Percentiles rank a stretch among this genome's conserved stretches.
Conservation (phyloP, 108 stramenopile species). For the Discostella pseudostelligera region DNA sequence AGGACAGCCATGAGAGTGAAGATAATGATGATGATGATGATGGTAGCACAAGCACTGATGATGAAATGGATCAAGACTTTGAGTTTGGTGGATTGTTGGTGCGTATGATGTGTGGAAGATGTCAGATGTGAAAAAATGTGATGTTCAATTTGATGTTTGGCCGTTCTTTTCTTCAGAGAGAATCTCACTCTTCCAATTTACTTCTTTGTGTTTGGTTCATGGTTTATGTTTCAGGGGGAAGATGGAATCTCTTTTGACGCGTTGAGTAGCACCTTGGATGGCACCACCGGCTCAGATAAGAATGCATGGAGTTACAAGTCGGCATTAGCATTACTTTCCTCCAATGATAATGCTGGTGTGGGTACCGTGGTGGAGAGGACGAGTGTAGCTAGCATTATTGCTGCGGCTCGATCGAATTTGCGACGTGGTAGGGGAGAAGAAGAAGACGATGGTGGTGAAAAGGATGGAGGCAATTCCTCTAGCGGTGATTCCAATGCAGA, state of each 20-base stretch:
- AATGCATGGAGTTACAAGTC: slow-evolving; percentile 84
- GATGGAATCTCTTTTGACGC: slow-evolving; percentile 57
- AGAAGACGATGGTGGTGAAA: slow-evolving; percentile 41
- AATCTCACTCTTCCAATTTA: not conserved
- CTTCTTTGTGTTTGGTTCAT: not conserved
- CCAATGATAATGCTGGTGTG: slow-evolving; percentile 39
- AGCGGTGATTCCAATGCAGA: not conserved
- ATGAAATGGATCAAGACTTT: slow-evolving; percentile 64
- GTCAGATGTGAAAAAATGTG: too few species aligned
- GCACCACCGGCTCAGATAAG: slow-evolving; percentile 17
- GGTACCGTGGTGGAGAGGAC: slow-evolving; percentile 52
- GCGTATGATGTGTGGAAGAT: slow-evolving; percentile 21
- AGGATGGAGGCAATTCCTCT: slow-evolving; percentile 17
- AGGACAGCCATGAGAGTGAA: not conserved
- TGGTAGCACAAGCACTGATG: slow-evolving; percentile 26
- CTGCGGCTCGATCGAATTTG: slow-evolving; percentile 67
- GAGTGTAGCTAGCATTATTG: slow-evolving; percentile 74
- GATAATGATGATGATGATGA: slow-evolving; percentile 23
- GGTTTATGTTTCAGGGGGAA: slow-evolving; percentile 80
- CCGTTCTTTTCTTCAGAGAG: too few species aligned
- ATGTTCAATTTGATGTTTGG: too few species aligned
- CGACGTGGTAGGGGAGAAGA: slow-evolving; percentile 45
- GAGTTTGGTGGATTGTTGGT: slow-evolving; percentile 81
- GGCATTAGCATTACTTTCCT: slow-evolving; percentile 60
- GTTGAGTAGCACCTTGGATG: slow-evolving; percentile 23